Evolutionary conservation across 2,329 filamentous ascomycete genomes (phyloP), one percentile per base, ranked within the genome.

Genomic region (Metarhizium brunneum): DNA sequence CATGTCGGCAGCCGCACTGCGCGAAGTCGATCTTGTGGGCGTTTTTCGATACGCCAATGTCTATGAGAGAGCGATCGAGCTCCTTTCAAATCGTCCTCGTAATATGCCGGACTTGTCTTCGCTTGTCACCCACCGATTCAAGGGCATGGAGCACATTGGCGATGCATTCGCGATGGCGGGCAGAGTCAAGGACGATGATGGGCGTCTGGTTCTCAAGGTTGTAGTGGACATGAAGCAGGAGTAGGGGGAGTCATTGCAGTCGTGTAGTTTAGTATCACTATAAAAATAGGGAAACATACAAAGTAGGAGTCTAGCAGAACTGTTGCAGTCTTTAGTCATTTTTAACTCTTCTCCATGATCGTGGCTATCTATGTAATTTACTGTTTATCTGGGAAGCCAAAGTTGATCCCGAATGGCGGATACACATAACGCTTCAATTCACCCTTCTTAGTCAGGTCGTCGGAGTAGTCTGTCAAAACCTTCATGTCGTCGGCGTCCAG

Each of bases 1-100:
- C 47, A 79, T 90, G 54, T 86, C 82, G 2, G 83, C 83, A 3
- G 85, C 87, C 4, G 81, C 86, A 6, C 76, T 86, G 5, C 79
- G 85, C 53, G 86, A 90, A 66, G 81, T 89, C 54, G 85, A 88
- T 64, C 78, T 89, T n/a, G 68, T 86, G 20, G 85, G 85, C 30
- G 83, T 87, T 45, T 88, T 88, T 71, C 78, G 86, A 56, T 89
- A 89, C 62, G 84, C 84, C n/a, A 85, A 90, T 71, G 87, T 86
- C 0, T 92, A 92, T 66, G 77, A 80, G 8, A 66, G 69, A 36
- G 79, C 76, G 54, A 79, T 83, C 56, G 67, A 76, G 56, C 69
- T 83, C 52, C 66, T 83, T 29, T 65, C 80, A 65, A 66, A 79
- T 68, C 69, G 66, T 32, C 73, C 77, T 20, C 69, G 71, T 3